phyloP scores from a whole-genome alignment of 345 rosid genomes.

The Acer saccharum region DNA sequence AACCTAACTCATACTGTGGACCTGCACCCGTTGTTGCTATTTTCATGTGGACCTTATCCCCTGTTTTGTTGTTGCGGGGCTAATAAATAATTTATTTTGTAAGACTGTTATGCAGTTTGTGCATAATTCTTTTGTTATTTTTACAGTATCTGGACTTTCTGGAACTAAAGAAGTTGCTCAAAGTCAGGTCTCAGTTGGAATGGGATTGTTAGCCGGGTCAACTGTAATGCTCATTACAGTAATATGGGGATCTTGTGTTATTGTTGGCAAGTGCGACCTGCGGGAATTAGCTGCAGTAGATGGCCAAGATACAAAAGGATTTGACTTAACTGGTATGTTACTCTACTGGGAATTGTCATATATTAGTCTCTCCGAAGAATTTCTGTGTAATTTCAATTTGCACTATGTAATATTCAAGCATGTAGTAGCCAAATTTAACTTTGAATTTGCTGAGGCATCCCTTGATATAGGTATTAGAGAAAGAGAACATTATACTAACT shows the following conservation, averaged over 20 bases:
- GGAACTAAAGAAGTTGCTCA: constrained; percentile 72
- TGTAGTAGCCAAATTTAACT: not conserved
- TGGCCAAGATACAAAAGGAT: constrained; percentile 51
- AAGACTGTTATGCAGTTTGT: not conserved
- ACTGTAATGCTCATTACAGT: constrained; percentile 87
- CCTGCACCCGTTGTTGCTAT: no score
- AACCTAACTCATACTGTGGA: no score
- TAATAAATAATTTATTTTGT: not conserved
- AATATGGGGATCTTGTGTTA: constrained; percentile 80
- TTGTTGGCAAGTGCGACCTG: constrained; percentile 80
- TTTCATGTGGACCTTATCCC: no score
- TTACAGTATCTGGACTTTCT: constrained; percentile 83
- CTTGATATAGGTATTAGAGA: no score
- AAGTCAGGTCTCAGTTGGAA: constrained; percentile 86
- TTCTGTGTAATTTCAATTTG: no score
- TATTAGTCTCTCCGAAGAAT: not conserved
- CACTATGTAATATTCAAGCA: not conserved
- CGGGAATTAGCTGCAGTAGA: constrained; percentile 44
- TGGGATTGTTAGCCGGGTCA: constrained; percentile 90
- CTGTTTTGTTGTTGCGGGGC: not conserved
- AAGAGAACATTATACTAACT: no score
- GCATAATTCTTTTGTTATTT: not conserved
- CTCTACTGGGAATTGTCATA: not conserved
- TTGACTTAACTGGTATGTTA: constrained; percentile 51
- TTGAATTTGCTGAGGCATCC: not conserved